Base-by-base conservation (phyloP, 495 filamentous ascomycete genomes). In the Penicillium daleae region DNA sequence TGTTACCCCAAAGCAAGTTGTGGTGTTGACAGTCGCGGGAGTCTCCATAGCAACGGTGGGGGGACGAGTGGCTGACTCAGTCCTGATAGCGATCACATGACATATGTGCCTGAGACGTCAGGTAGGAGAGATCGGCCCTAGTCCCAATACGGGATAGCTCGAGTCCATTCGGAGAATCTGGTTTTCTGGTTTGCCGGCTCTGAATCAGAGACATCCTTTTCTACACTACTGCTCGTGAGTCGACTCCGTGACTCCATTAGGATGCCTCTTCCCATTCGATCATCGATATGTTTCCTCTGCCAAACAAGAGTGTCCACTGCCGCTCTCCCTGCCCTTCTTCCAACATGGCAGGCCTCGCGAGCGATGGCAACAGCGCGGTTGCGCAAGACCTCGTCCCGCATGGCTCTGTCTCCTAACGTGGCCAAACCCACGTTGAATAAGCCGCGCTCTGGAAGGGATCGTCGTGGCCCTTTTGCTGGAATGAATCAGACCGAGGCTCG, bases 401-500 rank as follows among this genome's bases (percentile, higher is more conserved):
- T 94, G 87, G 80, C 86, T 1, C 83, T 97, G 24, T 96, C 92
- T n/a, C 84, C 87, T 39, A 79, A 81, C 53, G 92, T 96, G 42
- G 83, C 83, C 59, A 80, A 81, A 61, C 62, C 82, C 6, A 71
- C 81, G 8, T 67, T 81, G 22, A 85, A 80, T 60, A 74, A 76
- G 50, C 66, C 68, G 52, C 73, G 75, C 57, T 62, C 66, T 0
- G 64, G 67, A n/a, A 64, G 69, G 19, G 68, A 78, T 62, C 72
- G 74, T 26, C 76, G 76, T 33, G 87, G 90, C 0, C 92, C 93
- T 0, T 97, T 90, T 64, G 85, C 83, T 9, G 86, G 82, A 21
- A 92, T 93, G 88, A 97, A 97, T 73, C 81, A 84, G 62, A 95
- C 83, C 8, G 79, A 82, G 44, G 87, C 87, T 29, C 85, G 86